Percentiles rank a stretch among this genome's conserved stretches.
These are phyloP conservation scores for Sarcodon aspratus DNA, from an alignment of 768 basidiomycete species.

Conservation along the genomic window DNA sequence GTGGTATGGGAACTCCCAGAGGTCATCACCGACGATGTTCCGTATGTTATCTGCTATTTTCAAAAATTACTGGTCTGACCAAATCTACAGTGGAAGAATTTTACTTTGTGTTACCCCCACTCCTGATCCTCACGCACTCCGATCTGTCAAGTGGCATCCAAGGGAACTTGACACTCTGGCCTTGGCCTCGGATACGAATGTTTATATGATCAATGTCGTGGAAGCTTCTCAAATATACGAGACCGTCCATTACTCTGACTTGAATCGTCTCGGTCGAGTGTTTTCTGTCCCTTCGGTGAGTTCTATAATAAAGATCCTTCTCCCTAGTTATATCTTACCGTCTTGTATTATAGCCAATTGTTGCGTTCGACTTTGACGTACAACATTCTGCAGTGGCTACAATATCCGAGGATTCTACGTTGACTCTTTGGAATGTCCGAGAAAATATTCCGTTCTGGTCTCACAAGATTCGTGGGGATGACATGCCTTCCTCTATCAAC, in stretches of 20 bases:
- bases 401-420: slow-evolving; percentile 71
- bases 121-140: slow-evolving; percentile 46
- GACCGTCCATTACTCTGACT: slow-evolving; percentile 55
- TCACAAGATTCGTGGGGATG: slow-evolving; percentile 70
- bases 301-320: neutral
- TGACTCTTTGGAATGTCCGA: slow-evolving; percentile 75
- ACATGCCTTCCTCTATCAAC: slow-evolving; percentile 70
- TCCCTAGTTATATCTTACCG: neutral
- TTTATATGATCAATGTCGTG: slow-evolving; percentile 66
- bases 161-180: slow-evolving; percentile 72
- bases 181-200: slow-evolving; percentile 67
- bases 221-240: slow-evolving; percentile 51
- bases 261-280: slow-evolving; percentile 55
- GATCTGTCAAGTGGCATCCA: slow-evolving; percentile 84
- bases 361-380: slow-evolving; percentile 81
- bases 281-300: slow-evolving; percentile 65
- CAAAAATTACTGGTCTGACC: slow-evolving; percentile 1
- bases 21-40: slow-evolving; percentile 75
- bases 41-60: slow-evolving; percentile 36
- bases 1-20: slow-evolving; percentile 84
- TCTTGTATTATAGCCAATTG: slow-evolving; percentile 43
- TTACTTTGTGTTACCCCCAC: slow-evolving; percentile 63
- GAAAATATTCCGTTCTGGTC: slow-evolving; percentile 68
- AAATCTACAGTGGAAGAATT: slow-evolving; percentile 41
- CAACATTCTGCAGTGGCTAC: slow-evolving; percentile 68